Evolutionary conservation across 805 yeast genomes (phyloP), one percentile per base, ranked within the genome.

Genomic region (Wickerhamomyces strasburgensis): DNA sequence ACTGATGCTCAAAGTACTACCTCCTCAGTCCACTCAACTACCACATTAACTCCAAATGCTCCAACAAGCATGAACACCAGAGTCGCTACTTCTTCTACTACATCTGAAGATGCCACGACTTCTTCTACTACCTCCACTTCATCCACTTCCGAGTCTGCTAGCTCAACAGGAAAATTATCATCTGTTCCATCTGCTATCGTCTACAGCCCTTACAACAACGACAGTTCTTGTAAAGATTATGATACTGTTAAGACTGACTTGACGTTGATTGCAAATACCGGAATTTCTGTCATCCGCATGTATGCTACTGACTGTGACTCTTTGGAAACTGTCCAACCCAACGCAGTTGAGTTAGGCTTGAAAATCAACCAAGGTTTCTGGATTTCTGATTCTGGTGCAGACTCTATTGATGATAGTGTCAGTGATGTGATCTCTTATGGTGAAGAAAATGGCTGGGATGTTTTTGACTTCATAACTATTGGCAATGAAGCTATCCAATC

Each of bases 291-390:
- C 35, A 64, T 89, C 37, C 78, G 97, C 66, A 58, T 86, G 36
- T 89, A 89, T 57, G 95, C 95, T 49, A 82, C 85, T 40, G 97
- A 89, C 60, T 89, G 97, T 66, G 69, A 74, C 57, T 74, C 83
- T 18, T 61, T 84, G 33, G 54, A 70, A 21, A 77, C 82, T 3
- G 77, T 87, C 27, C 69, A 77, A 49, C 85, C 93, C 33, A 70
- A 69, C 27, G 73, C 82, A 48, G 51, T 54, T 17, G 34, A 58
- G 11, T 61, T 82, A 36, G 95, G 95, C 4, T 58, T 89, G 35
- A 75, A 64, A 27, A 75, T 88, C 40, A 82, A 84, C 60, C 96
- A 86, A 68, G 96, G 97, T 33, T 72, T 89, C 61, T 89, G 93
- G 89, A 78, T 89, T 46, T 58, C 70, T 31, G 42, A 62, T 14